Percentiles rank a stretch among this genome's conserved stretches.
phyloP scores from a whole-genome alignment of 2,329 filamentous ascomycete species.

The Epichloe bromicola region DNA sequence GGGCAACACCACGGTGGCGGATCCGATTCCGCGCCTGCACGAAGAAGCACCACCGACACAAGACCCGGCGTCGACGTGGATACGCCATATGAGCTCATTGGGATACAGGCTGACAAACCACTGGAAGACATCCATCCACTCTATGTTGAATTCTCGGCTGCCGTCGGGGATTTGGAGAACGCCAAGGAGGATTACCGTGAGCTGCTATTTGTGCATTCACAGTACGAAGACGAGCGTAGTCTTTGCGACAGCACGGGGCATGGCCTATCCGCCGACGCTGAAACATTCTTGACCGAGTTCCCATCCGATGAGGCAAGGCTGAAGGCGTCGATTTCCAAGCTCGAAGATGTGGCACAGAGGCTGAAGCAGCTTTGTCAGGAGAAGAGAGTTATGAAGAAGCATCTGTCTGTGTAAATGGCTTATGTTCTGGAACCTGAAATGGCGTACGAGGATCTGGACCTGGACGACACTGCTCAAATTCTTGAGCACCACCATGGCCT shows the following conservation, averaged over 20 bases:
- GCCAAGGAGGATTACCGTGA: conserved; percentile 35
- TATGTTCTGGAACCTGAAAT: conserved; percentile 25
- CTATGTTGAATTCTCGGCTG: conserved; percentile 30
- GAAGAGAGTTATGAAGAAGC: conserved; percentile 28
- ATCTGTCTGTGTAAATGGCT: conserved; percentile 25
- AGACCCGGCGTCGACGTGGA: conserved; percentile 6
- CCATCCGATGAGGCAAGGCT: conserved; percentile 22
- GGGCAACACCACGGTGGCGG: conserved; percentile 10
- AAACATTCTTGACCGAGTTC: conserved; percentile 32
- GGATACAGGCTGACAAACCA: conserved; percentile 22
- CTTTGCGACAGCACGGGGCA: conserved; percentile 17
- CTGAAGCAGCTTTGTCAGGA: conserved; percentile 28
- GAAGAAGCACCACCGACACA: not conserved
- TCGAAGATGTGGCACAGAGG: conserved; percentile 19
- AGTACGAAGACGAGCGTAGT: conserved; percentile 24
- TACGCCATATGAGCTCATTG: conserved; percentile 21
- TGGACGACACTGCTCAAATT: conserved; percentile 19
- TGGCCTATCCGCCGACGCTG: conserved; percentile 22
- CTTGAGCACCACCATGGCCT: conserved; percentile 15
- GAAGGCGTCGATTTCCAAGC: conserved; percentile 18
- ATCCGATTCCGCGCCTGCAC: not conserved
- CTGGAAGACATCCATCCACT: conserved; percentile 32
- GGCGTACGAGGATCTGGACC: conserved; percentile 28
- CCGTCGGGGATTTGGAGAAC: conserved; percentile 31
- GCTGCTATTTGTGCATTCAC: conserved; percentile 25